These are phyloP conservation scores for Yamadazyma trypodendri DNA, from an alignment of 1,139 yeast genomes.

Conservation along the genomic window DNA sequence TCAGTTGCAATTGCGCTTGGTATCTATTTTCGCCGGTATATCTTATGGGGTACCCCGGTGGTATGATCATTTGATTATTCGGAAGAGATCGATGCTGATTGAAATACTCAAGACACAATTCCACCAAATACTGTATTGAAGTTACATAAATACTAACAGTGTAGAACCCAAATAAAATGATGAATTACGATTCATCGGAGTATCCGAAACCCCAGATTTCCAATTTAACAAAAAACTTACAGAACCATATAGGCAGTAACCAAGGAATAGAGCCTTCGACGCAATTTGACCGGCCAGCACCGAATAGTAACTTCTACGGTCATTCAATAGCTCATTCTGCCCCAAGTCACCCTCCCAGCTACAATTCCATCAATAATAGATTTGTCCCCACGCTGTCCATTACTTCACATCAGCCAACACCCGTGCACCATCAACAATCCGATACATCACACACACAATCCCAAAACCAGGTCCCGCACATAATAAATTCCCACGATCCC, in stretches of 20 bases:
- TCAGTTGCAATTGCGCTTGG: no score
- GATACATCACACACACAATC: neutral
- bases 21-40: no score
- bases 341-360: slow-evolving; percentile 16
- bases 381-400: slow-evolving; percentile 2
- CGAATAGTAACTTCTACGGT: neutral
- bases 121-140: no score
- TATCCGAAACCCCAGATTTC: slow-evolving; percentile 22
- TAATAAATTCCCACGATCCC: slow-evolving; percentile 2
- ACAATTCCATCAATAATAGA: slow-evolving; percentile 6
- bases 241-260: slow-evolving; percentile 3
- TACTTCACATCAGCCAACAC: neutral
- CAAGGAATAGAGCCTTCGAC: slow-evolving; percentile 1
- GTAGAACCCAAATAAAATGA: slow-evolving; percentile 6
- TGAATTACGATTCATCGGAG: slow-evolving; percentile 15
- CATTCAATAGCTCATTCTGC: slow-evolving; percentile 4
- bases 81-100: no score
- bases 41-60: no score
- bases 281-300: neutral
- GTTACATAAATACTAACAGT: no score
- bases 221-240: slow-evolving; percentile 37
- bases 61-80: no score
- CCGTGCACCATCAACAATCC: slow-evolving; percentile 2
- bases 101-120: no score
- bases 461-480: neutral